A percentile compares a stretch with the other conserved stretches of the same genome.
Evolutionary conservation across 2,329 filamentous ascomycete species (phyloP).

Genomic region (Fusarium sp.): DNA sequence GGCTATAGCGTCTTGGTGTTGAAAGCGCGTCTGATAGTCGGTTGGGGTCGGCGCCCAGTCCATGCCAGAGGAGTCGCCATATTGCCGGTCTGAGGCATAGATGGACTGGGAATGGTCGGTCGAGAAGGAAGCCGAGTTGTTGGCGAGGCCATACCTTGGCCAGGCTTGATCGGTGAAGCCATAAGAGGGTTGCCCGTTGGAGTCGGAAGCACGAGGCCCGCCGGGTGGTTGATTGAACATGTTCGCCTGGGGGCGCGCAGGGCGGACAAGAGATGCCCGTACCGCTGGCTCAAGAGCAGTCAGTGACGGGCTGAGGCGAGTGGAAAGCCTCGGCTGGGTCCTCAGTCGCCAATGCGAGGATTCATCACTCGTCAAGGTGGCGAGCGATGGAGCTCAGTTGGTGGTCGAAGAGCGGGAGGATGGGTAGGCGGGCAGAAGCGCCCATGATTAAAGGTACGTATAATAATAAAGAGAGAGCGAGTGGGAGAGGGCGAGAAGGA

Average conservation of each 20-base stretch:
- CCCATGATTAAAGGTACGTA: slow-evolving; percentile 52
- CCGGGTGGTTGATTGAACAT: slow-evolving; percentile 53
- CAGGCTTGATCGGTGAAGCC: slow-evolving; percentile 50
- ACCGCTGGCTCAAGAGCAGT: slow-evolving; percentile 50
- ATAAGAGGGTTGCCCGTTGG: slow-evolving; percentile 44
- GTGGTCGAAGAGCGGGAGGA: slow-evolving; percentile 48
- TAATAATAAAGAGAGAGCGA: slow-evolving; percentile 40
- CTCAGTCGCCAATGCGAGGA: slow-evolving; percentile 51
- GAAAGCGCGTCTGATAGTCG: slow-evolving; percentile 46
- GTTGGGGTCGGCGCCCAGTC: slow-evolving; percentile 53
- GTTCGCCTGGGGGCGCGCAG: slow-evolving; percentile 48
- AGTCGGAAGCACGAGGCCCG: slow-evolving; percentile 48
- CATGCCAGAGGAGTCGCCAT: slow-evolving; percentile 49
- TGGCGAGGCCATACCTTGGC: slow-evolving; percentile 46
- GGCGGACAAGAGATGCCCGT: slow-evolving; percentile 48
- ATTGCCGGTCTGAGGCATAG: slow-evolving; percentile 44
- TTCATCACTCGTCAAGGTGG: slow-evolving; percentile 53
- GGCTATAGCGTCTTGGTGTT: slow-evolving; percentile 36
- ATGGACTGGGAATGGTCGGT: slow-evolving; percentile 39
- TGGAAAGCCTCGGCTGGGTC: slow-evolving; percentile 53
- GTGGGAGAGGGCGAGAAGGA: slow-evolving; percentile 24
- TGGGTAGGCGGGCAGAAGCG: slow-evolving; percentile 49
- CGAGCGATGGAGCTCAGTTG: slow-evolving; percentile 48
- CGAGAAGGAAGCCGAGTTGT: slow-evolving; percentile 37
- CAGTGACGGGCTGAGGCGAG: slow-evolving; percentile 53